Conservation (phyloP, 495 filamentous ascomycete species). For the Chaetomidium leptoderma region DNA sequence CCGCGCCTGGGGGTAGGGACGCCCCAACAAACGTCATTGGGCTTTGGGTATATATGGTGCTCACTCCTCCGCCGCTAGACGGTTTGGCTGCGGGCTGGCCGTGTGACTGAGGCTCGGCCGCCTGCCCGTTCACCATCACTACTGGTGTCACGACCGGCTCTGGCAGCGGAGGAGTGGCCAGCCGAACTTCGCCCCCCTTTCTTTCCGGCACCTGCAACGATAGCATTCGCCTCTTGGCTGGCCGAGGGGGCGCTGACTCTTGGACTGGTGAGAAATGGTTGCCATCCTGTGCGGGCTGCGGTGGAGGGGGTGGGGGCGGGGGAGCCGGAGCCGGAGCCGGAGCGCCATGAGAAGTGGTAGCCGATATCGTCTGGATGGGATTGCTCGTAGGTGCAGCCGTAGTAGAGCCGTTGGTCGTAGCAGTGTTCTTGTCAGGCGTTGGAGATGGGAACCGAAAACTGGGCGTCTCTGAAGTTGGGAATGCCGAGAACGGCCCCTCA, state of each 20-base stretch:
- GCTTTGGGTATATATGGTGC: neutral
- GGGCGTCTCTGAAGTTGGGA: slow-evolving; percentile 58
- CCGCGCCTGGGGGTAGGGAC: neutral
- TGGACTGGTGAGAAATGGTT: slow-evolving; percentile 25
- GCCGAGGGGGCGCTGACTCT: slow-evolving; percentile 26
- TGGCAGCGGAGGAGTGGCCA: slow-evolving; percentile 64
- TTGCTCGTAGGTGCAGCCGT: slow-evolving; percentile 23
- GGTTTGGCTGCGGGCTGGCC: slow-evolving; percentile 7
- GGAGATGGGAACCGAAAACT: slow-evolving; percentile 36
- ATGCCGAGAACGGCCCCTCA: slow-evolving; percentile 82
- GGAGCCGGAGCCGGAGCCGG: slow-evolving; percentile 11
- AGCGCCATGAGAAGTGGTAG: neutral
- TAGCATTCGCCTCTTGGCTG: slow-evolving; percentile 53
- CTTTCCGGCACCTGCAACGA: slow-evolving; percentile 79
- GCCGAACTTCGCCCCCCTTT: slow-evolving; percentile 65
- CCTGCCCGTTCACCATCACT: slow-evolving; percentile 63
- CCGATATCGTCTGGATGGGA: neutral
- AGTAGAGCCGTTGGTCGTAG: slow-evolving; percentile 21
- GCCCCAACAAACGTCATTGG: neutral
- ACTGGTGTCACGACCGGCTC: slow-evolving; percentile 24
- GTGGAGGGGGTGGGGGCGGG: slow-evolving; percentile 16
- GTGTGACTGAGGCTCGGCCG: slow-evolving; percentile 1
- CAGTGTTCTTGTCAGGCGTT: slow-evolving; percentile 25
- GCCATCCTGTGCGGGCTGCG: slow-evolving; percentile 25
- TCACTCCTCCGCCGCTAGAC: neutral